phyloP scores from a whole-genome alignment of 2,329 filamentous ascomycete genomes.

The Clonostachys sp. region DNA sequence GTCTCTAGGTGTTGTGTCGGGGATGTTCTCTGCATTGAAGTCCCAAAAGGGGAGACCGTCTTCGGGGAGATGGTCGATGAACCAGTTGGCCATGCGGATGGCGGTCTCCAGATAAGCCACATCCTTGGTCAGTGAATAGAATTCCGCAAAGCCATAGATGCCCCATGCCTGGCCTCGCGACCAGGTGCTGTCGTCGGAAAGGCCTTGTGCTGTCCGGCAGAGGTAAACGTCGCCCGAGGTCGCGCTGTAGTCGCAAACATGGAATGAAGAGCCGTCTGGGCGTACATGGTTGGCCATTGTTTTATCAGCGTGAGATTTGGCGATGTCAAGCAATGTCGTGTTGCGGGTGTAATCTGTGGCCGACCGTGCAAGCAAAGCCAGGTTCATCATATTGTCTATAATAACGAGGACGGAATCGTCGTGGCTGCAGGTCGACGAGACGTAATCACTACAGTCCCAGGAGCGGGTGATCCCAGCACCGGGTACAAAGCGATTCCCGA shows the following conservation, averaged over 20 bases:
- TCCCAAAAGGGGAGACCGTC: constrained; percentile 38
- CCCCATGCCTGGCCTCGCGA: constrained; percentile 43
- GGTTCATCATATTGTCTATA: constrained; percentile 35
- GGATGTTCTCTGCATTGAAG: constrained; percentile 27
- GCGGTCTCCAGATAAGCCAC: constrained; percentile 34
- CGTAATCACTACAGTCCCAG: constrained; percentile 25
- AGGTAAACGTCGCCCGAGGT: constrained; percentile 26
- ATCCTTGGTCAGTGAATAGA: constrained; percentile 38
- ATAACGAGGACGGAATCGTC: constrained; percentile 20
- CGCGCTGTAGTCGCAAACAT: constrained; percentile 41
- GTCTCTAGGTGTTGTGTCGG: constrained; percentile 18
- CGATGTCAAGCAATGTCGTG: constrained; percentile 20
- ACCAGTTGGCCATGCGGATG: constrained; percentile 35
- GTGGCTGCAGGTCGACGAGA: no score
- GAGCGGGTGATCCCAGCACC: constrained; percentile 20
- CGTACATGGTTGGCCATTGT: constrained; percentile 32
- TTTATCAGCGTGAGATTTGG: constrained; percentile 29
- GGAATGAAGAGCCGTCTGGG: constrained; percentile 26
- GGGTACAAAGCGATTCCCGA: no score
- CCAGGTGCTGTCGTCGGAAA: constrained; percentile 36
- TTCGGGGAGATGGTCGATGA: constrained; percentile 28
- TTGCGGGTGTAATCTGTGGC: constrained; percentile 21
- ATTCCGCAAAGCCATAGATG: constrained; percentile 39
- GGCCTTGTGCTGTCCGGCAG: constrained; percentile 41
- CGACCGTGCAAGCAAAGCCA: constrained; percentile 35